Conservation (phyloP, 139 green algal species). For the Picochlorum sp. region DNA sequence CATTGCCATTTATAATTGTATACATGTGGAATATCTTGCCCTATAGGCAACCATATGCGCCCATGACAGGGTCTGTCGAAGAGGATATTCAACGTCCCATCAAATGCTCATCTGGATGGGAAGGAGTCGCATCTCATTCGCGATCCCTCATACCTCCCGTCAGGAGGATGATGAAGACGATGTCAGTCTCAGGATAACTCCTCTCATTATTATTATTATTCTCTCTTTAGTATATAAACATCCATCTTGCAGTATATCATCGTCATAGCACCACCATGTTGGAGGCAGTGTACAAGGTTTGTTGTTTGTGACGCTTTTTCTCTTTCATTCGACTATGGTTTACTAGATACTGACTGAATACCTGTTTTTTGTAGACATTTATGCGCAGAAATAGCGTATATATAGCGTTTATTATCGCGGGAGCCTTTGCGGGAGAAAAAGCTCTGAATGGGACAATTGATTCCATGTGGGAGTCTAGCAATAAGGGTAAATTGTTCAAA, state of each 20-base stretch:
- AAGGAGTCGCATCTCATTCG: not conserved
- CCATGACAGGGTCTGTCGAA: too few species aligned
- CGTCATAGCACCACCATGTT: not conserved
- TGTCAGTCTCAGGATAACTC: too few species aligned
- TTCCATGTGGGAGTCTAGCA: slow-evolving; percentile 35
- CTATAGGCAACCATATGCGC: too few species aligned
- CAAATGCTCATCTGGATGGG: too few species aligned
- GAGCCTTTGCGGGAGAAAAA: slow-evolving; percentile 29
- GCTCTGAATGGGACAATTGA: slow-evolving; percentile 22
- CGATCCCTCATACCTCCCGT: too few species aligned
- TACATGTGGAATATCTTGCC: too few species aligned
- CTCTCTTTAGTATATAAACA: too few species aligned
- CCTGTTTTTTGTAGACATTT: slow-evolving; percentile 19
- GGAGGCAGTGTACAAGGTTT: slow-evolving; percentile 14
- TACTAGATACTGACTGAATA: not conserved
- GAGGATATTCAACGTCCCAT: too few species aligned
- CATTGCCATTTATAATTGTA: too few species aligned
- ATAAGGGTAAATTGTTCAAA: slow-evolving; percentile 38
- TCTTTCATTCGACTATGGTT: not conserved
- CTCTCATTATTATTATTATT: too few species aligned
- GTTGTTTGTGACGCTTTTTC: slow-evolving; percentile 5
- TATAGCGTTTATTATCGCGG: slow-evolving; percentile 25
- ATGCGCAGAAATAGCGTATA: slow-evolving; percentile 34
- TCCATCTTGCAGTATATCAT: too few species aligned
- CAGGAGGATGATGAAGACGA: too few species aligned